phyloP scores from a whole-genome alignment of 2,329 filamentous ascomycete species.

The Cordyceps pruinosa region DNA sequence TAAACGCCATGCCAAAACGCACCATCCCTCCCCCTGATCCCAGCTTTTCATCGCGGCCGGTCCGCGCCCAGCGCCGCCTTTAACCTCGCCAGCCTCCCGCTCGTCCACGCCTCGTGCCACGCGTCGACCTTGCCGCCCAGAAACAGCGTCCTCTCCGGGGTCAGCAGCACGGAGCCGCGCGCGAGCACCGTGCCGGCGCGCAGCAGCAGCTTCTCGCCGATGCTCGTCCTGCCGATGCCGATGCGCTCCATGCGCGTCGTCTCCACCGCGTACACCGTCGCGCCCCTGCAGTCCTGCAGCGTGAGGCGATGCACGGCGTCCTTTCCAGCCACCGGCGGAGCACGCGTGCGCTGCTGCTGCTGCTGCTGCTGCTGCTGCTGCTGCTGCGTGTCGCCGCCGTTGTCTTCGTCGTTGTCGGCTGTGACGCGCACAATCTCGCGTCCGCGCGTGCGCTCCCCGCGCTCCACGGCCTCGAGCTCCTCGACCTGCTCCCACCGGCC shows the following conservation, averaged over 20 bases:
- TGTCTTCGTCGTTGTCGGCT: conserved; percentile 37
- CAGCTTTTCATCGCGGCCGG: background rate
- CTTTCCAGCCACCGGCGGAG: no score
- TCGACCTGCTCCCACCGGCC: conserved; percentile 86
- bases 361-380: conserved; percentile 6
- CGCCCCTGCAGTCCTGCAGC: conserved; percentile 71
- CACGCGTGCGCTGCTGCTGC: no score
- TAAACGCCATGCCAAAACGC: background rate
- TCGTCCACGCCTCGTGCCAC: conserved; percentile 72
- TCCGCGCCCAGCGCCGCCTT: conserved; percentile 48
- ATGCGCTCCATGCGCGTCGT: conserved; percentile 59
- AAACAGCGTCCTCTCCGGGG: conserved; percentile 59
- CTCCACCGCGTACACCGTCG: conserved; percentile 66
- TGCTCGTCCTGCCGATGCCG: conserved; percentile 55
- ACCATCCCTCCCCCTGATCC: background rate
- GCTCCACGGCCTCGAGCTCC: conserved; percentile 63
- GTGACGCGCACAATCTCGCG: conserved; percentile 72
- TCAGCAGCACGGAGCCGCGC: conserved; percentile 71
- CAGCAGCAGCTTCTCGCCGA: conserved; percentile 78
- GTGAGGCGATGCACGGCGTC: conserved; percentile 70
- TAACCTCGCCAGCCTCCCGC: conserved; percentile 62
- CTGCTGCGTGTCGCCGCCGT: conserved; percentile 24
- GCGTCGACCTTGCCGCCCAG: conserved; percentile 83
- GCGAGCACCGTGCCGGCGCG: conserved; percentile 58
- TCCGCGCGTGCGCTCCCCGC: conserved; percentile 68